Conservation (phyloP, 2,329 filamentous ascomycete species). For the Aureobasidium sp. region DNA sequence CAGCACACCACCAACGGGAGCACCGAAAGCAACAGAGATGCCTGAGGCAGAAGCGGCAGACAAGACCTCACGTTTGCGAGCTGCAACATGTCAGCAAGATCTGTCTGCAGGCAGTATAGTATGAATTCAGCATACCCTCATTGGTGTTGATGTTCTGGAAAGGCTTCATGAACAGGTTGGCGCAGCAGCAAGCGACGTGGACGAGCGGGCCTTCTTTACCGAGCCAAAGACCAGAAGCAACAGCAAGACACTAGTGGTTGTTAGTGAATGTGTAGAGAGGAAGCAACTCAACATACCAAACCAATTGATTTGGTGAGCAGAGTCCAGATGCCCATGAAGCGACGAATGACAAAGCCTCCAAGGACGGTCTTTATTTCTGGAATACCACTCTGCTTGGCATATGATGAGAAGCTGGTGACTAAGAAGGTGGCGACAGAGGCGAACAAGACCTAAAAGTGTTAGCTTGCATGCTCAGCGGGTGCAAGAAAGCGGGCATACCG, state of each 20-base stretch:
- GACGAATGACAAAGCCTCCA: conserved; percentile 84
- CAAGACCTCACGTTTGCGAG: conserved; percentile 85
- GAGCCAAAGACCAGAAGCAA: conserved; percentile 91
- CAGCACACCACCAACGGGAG: conserved; percentile 86
- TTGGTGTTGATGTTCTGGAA: conserved; percentile 77
- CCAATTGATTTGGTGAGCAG: conserved; percentile 84
- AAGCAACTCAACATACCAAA: conserved; percentile 50
- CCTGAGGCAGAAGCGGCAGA: conserved; percentile 88
- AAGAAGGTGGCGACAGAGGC: conserved; percentile 70
- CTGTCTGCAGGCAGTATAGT: too few species aligned
- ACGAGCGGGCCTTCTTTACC: conserved; percentile 94
- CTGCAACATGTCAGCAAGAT: conserved; percentile 37
- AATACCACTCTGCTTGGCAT: conserved; percentile 92
- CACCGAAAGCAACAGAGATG: conserved; percentile 89
- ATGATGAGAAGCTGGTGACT: conserved; percentile 75
- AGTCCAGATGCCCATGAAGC: conserved; percentile 83
- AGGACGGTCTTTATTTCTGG: conserved; percentile 96
- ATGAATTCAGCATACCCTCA: conserved; percentile 54
- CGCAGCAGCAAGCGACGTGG: conserved; percentile 93
- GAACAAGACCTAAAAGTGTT: conserved; percentile 57
- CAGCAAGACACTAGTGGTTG: conserved; percentile 65
- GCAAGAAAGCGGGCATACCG: conserved; percentile 50
- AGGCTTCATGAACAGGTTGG: conserved; percentile 86
- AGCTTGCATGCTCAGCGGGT: background rate
- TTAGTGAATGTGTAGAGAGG: conserved; percentile 21